Base-by-base conservation (phyloP, 805 yeast genomes). In the Candida nonsorbophila region DNA sequence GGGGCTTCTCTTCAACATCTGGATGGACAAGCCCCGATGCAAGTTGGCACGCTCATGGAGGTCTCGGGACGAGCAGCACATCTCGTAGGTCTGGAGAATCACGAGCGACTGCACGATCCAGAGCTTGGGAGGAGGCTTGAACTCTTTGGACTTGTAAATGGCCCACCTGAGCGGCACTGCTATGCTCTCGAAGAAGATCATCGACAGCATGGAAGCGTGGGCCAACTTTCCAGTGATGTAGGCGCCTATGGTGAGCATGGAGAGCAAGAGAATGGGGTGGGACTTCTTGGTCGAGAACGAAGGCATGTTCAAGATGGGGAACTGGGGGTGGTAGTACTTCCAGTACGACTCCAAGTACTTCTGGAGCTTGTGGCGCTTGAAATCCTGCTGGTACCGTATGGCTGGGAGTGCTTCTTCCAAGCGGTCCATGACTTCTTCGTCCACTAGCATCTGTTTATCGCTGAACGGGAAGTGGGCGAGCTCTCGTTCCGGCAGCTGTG, bases 21-120 rank as follows among this genome's bases (percentile, higher is more conserved):
- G 52, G 3, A 49, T 42, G 24, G 44, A 44, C 9, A 90, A 77
- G 4, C 90, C 94, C 46, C 84, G 92, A 45, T 84, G 92, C 11
- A 84, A 58, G 49, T 79, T 84, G 0, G 84, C 80, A 24, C 94
- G 53, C 51, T 84, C 94, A 49, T 84, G 94, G 27, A 81, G 47
- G 24, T 59, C 61, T 39, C 94, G 56, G 16, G 72, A 67, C 0
- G 84, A 64, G 38, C 81, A 74, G 34, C 77, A 65, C 47, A 83
- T 80, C 47, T 84, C 94, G 47, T 74, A 80, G 44, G 74, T 72
- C 45, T 84, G 92, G 13, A 84, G 49, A 36, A 84, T 47, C 26
- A 81, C 45, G 37, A 84, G 58, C 36, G 83, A 64, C 51, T 84
- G 94, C 24, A 84, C 63, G 7, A 84, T 72, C 78, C 85, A 84